These are phyloP conservation scores for Hemisphaericaspora lyxosophila DNA, from an alignment of 1,139 yeast species.

Conservation along the genomic window DNA sequence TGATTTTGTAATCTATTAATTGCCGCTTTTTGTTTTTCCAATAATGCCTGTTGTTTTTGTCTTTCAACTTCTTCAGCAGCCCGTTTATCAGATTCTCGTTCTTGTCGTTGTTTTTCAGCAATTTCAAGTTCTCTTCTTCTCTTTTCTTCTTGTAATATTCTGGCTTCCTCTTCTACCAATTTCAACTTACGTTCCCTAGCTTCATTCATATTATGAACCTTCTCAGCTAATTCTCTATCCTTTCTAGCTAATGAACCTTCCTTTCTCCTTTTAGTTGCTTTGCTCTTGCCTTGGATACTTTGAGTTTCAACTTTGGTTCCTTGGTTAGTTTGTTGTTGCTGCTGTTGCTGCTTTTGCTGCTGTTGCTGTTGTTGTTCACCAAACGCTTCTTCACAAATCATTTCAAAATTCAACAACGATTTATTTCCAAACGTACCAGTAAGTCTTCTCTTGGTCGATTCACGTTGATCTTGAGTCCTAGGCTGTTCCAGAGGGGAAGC, in stretches of 20 bases:
- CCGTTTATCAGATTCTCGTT: conserved; percentile 16
- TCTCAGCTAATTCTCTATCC: conserved; percentile 33
- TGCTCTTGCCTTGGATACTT: not conserved
- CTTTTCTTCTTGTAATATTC: conserved; percentile 14
- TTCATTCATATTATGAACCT: conserved; percentile 30
- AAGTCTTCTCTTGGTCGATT: conserved; percentile 12
- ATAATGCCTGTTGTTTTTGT: conserved; percentile 4
- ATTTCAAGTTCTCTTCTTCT: not conserved
- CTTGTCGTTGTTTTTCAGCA: conserved; percentile 1
- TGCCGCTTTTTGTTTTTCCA: conserved; percentile 29
- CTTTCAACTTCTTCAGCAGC: conserved; percentile 7
- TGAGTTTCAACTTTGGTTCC: conserved; percentile 2
- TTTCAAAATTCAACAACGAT: conserved; percentile 32
- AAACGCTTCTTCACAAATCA: conserved; percentile 35
- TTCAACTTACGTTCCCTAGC: conserved; percentile 25
- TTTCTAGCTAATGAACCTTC: conserved; percentile 19
- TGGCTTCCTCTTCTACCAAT: conserved; percentile 18
- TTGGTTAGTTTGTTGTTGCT: not conserved
- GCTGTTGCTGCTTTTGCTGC: conserved; percentile 2
- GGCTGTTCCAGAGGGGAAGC: not conserved
- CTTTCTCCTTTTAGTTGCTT: conserved; percentile 4
- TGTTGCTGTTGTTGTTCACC: conserved; percentile 15
- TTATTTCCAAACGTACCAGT: conserved; percentile 20
- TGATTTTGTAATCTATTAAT: conserved; percentile 30
- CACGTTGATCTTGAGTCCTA: conserved; percentile 8